Evolutionary conservation across 129 eudicot genomes (phyloP).

Genomic region (Tagetes patula): DNA sequence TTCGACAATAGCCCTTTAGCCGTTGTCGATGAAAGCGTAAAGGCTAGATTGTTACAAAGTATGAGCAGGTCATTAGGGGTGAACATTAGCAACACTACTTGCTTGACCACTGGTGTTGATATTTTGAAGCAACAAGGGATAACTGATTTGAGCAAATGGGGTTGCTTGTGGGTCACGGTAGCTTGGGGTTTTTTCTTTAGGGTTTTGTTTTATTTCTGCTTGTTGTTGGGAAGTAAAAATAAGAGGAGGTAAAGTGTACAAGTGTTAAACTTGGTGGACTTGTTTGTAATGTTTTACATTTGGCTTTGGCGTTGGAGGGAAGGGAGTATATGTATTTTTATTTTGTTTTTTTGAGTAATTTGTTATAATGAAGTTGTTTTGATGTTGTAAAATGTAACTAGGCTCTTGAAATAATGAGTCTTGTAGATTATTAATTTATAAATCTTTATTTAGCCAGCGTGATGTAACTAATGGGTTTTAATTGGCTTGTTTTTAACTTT

Average conservation of each 20-base stretch:
- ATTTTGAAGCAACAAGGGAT: slow-evolving; percentile 22
- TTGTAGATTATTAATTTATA: background rate
- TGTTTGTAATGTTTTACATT: background rate
- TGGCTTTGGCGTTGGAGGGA: background rate
- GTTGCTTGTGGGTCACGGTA: slow-evolving; percentile 18
- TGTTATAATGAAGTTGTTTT: background rate
- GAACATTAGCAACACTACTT: background rate
- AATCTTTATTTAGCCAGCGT: background rate
- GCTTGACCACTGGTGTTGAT: slow-evolving; percentile 17
- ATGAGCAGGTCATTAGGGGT: slow-evolving; percentile 11
- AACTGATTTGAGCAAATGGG: slow-evolving; percentile 17
- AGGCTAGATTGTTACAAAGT: background rate
- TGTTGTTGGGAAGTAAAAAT: slow-evolving; percentile 16
- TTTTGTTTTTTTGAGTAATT: background rate
- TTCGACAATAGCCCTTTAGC: slow-evolving; percentile 19
- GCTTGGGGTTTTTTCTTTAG: slow-evolving; percentile 24
- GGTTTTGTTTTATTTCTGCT: slow-evolving; percentile 14
- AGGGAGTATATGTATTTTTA: background rate
- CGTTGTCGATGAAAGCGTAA: background rate
- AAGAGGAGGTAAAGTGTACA: slow-evolving; percentile 11
- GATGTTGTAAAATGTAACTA: background rate
- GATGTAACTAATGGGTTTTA: background rate
- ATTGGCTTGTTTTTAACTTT: too few species aligned
- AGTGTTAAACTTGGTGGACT: background rate
- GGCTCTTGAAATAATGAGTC: slow-evolving; percentile 7